These are phyloP conservation scores for Breviolum minutum DNA, from an alignment of 73 alveolate genomes.

Conservation along the genomic window DNA sequence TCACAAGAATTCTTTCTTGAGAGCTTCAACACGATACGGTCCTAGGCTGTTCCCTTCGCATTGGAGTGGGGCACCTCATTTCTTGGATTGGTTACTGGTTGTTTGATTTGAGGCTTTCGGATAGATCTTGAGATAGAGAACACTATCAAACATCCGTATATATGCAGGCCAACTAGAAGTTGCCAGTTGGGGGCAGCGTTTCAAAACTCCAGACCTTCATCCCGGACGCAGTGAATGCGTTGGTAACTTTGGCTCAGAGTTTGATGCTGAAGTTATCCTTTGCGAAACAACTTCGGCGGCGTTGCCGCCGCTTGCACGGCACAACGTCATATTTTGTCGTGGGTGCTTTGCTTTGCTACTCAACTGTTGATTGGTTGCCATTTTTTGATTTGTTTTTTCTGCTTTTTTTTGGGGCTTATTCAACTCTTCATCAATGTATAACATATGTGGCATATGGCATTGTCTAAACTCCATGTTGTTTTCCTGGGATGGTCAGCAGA, in stretches of 20 bases:
- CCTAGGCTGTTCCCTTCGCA: conserved; percentile 26
- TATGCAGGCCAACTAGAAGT: too few relatives aligned
- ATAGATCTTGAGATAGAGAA: not conserved
- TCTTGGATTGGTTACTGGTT: too few relatives aligned
- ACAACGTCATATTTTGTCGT: not conserved
- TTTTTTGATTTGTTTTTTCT: not conserved
- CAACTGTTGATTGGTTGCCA: not conserved
- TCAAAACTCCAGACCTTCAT: too few relatives aligned
- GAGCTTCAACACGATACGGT: too few relatives aligned
- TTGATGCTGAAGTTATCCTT: not conserved
- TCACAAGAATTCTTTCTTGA: not conserved
- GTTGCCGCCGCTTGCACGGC: not conserved
- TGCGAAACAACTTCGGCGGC: not conserved
- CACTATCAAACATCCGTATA: not conserved
- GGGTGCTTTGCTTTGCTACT: conserved; percentile 10
- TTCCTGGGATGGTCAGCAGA: too few relatives aligned
- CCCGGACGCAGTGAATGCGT: not conserved
- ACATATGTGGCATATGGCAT: too few relatives aligned
- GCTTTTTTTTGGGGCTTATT: not conserved
- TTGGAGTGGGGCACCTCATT: not conserved
- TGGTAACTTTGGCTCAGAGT: conserved; percentile 23
- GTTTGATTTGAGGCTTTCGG: not conserved
- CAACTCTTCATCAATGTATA: not conserved
- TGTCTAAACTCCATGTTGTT: too few relatives aligned
- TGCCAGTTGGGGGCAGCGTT: too few relatives aligned